These are phyloP conservation scores for Mrakia gelida DNA, from an alignment of 768 basidiomycete species.

Conservation along the genomic window DNA sequence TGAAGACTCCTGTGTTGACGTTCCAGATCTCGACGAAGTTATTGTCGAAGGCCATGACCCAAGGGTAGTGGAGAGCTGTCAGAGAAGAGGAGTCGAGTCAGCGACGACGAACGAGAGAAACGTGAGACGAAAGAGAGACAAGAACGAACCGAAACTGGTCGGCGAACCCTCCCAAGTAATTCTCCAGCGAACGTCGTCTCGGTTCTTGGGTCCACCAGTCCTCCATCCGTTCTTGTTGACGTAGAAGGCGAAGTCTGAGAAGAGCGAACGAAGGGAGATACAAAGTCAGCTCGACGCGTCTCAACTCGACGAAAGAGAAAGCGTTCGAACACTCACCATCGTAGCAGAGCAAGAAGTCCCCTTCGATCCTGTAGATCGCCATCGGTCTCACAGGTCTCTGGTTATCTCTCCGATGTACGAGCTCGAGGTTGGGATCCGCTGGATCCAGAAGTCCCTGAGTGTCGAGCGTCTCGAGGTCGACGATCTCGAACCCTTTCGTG, in stretches of 20 bases:
- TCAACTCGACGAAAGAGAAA: background rate
- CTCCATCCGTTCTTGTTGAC: slow-evolving; percentile 94
- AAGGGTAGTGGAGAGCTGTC: slow-evolving; percentile 89
- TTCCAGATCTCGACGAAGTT: slow-evolving; percentile 95
- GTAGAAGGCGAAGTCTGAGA: slow-evolving; percentile 95
- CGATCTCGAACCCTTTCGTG: slow-evolving; percentile 95
- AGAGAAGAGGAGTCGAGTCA: background rate
- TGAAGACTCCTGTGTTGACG: slow-evolving; percentile 83
- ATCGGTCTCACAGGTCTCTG: slow-evolving; percentile 63
- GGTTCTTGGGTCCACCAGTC: slow-evolving; percentile 40
- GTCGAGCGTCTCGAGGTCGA: slow-evolving; percentile 93
- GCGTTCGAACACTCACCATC: slow-evolving; percentile 62
- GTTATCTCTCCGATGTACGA: slow-evolving; percentile 79
- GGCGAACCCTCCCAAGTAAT: slow-evolving; percentile 95
- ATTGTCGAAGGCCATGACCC: slow-evolving; percentile 92
- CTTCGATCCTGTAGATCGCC: slow-evolving; percentile 94
- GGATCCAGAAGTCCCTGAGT: slow-evolving; percentile 95
- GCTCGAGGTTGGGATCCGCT: slow-evolving; percentile 81
- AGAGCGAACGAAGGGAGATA: background rate
- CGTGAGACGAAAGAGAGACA: background rate
- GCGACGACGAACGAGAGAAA: slow-evolving; percentile 11
- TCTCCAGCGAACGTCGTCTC: slow-evolving; percentile 57
- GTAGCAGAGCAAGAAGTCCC: slow-evolving; percentile 94
- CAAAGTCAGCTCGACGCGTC: background rate
- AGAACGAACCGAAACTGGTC: slow-evolving; percentile 81